phyloP scores from a whole-genome alignment of 1,139 yeast genomes.

The Kurtzmaniella quercitrusa region DNA sequence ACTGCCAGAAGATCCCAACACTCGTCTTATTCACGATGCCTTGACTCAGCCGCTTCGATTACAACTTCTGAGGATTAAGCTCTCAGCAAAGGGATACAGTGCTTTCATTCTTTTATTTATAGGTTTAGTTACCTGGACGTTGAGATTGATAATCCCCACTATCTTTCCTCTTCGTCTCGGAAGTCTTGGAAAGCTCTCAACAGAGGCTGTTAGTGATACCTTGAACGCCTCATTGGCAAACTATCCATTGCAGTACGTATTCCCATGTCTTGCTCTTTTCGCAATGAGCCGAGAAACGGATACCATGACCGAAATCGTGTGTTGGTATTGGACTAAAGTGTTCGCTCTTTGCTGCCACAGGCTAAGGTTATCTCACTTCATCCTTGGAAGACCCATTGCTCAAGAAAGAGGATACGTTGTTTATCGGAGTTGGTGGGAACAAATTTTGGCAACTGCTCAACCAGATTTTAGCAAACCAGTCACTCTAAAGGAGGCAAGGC shows the following conservation, averaged over 20 bases:
- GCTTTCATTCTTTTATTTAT: constrained; percentile 70
- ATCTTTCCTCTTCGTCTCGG: constrained; percentile 4
- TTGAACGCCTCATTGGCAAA: constrained; percentile 1
- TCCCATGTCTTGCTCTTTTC: not conserved
- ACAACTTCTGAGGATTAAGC: constrained; percentile 68
- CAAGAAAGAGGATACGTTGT: constrained; percentile 70
- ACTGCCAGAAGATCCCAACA: constrained; percentile 92
- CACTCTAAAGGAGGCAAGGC: constrained; percentile 41
- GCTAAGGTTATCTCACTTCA: constrained; percentile 73
- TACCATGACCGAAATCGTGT: constrained; percentile 31
- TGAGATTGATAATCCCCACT: constrained; percentile 32
- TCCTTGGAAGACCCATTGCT: constrained; percentile 63
- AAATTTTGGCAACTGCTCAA: constrained; percentile 27
- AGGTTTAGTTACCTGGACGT: constrained; percentile 58
- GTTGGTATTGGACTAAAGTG: constrained; percentile 58
- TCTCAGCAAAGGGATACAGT: constrained; percentile 76
- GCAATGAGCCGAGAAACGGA: constrained; percentile 9
- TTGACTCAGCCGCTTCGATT: constrained; percentile 67
- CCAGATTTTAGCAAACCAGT: constrained; percentile 65
- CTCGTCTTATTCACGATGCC: constrained; percentile 85
- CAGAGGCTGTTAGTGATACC: not conserved
- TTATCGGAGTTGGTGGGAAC: constrained; percentile 49
- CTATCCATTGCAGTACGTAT: not conserved
- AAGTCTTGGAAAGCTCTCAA: constrained; percentile 6
- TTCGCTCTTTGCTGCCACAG: constrained; percentile 54